Evolutionary conservation across 305 asterid species (phyloP).

Genomic region (Fraxinus sp.): DNA sequence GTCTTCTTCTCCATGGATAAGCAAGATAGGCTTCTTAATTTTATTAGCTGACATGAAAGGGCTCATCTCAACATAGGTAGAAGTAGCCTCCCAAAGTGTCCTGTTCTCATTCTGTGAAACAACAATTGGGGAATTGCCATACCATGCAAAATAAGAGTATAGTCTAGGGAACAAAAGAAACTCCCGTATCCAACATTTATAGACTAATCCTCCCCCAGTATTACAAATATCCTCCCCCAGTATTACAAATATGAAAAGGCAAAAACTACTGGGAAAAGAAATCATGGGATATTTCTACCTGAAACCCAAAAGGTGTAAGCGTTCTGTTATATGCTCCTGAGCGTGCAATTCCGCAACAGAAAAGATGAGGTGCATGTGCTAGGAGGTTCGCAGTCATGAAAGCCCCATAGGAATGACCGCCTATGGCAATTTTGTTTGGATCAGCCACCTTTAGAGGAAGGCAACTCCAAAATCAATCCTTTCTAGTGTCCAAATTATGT

Average conservation of each 20-base stretch:
- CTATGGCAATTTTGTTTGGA: slow-evolving; percentile 83
- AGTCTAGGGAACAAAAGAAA: not conserved
- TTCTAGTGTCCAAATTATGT: not conserved
- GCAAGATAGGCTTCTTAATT: slow-evolving; percentile 94
- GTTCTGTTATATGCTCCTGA: slow-evolving; percentile 99
- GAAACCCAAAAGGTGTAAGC: slow-evolving; percentile 98
- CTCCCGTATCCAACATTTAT: not conserved
- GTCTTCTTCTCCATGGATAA: slow-evolving; percentile 97
- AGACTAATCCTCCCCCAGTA: not conserved
- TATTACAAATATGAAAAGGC: not conserved
- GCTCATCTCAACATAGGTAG: slow-evolving; percentile 82
- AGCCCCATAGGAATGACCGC: slow-evolving; percentile 99
- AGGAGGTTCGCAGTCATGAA: slow-evolving; percentile 98
- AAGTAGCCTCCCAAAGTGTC: slow-evolving; percentile 95
- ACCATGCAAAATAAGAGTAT: slow-evolving; percentile 11
- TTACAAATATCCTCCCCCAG: not conserved
- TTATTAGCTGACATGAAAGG: slow-evolving; percentile 93
- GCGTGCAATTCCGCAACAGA: slow-evolving; percentile 93
- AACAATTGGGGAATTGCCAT: slow-evolving; percentile 11
- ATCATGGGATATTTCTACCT: slow-evolving; percentile 45
- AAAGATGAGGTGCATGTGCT: slow-evolving; percentile 97
- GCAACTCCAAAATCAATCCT: slow-evolving; percentile 3
- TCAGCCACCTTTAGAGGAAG: slow-evolving; percentile 75
- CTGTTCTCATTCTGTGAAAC: slow-evolving; percentile 76
- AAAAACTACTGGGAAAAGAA: not conserved